Percentiles rank a stretch among this genome's conserved stretches.
Conservation (phyloP, 169 alveolate species). For the Ichthyophthirius multifiliis region DNA sequence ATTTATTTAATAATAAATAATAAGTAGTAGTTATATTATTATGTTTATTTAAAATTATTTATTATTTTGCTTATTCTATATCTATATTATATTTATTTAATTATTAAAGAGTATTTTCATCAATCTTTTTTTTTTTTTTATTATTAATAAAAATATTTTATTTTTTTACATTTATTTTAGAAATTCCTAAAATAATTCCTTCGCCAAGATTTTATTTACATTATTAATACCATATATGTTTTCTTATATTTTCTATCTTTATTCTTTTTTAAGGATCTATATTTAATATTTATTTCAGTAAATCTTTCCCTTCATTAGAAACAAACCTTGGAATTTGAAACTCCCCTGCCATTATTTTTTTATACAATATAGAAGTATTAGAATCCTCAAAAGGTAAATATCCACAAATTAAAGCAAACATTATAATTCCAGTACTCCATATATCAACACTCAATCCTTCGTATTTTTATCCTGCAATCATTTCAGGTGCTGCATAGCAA, state of each 20-base stretch:
- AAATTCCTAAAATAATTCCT: slow-evolving; percentile 15
- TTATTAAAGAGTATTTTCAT: slow-evolving; percentile 51
- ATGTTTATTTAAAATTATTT: slow-evolving; percentile 72
- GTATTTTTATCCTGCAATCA: slow-evolving; percentile 77
- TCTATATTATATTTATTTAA: slow-evolving; percentile 51
- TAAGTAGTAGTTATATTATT: slow-evolving; percentile 84
- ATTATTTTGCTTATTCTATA: slow-evolving; percentile 56
- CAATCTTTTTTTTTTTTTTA: slow-evolving; percentile 52
- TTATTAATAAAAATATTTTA: background rate
- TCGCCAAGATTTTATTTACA: background rate
- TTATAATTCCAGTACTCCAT: slow-evolving; percentile 85
- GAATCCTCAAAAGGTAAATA: slow-evolving; percentile 91
- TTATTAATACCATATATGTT: slow-evolving; percentile 34
- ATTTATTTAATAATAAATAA: slow-evolving; percentile 57
- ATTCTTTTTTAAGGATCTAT: slow-evolving; percentile 47
- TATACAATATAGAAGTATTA: slow-evolving; percentile 75
- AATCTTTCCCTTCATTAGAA: slow-evolving; percentile 41
- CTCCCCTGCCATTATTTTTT: slow-evolving; percentile 74
- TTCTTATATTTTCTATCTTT: slow-evolving; percentile 26
- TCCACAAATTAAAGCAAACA: slow-evolving; percentile 90
- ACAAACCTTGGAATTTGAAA: slow-evolving; percentile 57
- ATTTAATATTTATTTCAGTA: slow-evolving; percentile 49
- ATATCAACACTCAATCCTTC: slow-evolving; percentile 68
- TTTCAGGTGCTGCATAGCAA: slow-evolving; percentile 89
- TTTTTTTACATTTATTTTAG: background rate